Percentiles rank a stretch among this genome's conserved stretches.
These are phyloP conservation scores for Rhipidocladum racemiflorum DNA, from an alignment of 176 grass and related monocot species.

Conservation along the genomic window DNA sequence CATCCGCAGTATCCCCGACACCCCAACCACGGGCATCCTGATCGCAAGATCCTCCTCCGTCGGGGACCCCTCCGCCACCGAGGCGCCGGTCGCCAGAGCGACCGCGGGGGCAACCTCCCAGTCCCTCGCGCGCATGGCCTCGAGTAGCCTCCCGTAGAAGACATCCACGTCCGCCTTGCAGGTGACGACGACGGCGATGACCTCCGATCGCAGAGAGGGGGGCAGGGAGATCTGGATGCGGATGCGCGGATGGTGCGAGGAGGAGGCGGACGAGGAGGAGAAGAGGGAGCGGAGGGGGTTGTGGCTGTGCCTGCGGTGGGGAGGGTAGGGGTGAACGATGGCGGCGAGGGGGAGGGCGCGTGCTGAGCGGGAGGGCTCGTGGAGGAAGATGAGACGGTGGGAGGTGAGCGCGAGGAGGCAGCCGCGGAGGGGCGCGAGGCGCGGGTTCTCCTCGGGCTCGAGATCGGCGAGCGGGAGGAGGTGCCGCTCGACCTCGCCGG, in stretches of 20 bases:
- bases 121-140: constrained; percentile 66
- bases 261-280: constrained; percentile 12
- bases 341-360: constrained; percentile 56
- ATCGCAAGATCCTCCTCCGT: constrained; percentile 43
- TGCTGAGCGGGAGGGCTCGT: constrained; percentile 63
- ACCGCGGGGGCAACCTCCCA: constrained; percentile 54
- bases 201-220: constrained; percentile 49
- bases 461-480: constrained; percentile 76
- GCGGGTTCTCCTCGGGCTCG: constrained; percentile 62
- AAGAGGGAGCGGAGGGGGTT: constrained; percentile 44
- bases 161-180: constrained; percentile 81
- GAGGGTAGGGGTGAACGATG: constrained; percentile 66
- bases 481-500: constrained; percentile 72
- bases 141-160: constrained; percentile 80
- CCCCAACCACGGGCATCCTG: constrained; percentile 79
- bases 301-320: constrained; percentile 52
- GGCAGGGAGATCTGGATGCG: constrained; percentile 71
- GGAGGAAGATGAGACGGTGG: constrained; percentile 84
- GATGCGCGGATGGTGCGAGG: constrained; percentile 50
- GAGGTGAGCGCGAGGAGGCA: constrained; percentile 87
- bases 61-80: constrained; percentile 22
- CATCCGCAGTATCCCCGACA: constrained; percentile 88
- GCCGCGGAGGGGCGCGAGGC: constrained; percentile 51
- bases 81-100: constrained; percentile 24
- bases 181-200: constrained; percentile 68